These are phyloP conservation scores for Leccinellum albellum DNA, from an alignment of 768 basidiomycete genomes.

Conservation along the genomic window DNA sequence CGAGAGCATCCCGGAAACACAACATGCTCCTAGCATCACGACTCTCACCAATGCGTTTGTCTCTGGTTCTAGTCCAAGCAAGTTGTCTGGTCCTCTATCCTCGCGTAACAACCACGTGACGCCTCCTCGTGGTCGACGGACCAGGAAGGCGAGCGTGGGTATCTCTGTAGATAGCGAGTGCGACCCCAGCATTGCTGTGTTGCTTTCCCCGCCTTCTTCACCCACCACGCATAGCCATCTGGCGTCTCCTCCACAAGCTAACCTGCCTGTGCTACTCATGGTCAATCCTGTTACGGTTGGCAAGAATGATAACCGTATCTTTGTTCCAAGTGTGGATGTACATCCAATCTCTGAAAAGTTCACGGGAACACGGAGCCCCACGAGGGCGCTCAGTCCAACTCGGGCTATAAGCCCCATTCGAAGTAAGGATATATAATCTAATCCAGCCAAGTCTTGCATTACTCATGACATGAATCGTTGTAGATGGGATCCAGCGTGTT, in stretches of 20 bases:
- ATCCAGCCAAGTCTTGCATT: background rate
- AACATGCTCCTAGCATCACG: conserved; percentile 7
- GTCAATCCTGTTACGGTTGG: background rate
- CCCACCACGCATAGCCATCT: conserved; percentile 2
- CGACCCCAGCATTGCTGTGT: conserved; percentile 17
- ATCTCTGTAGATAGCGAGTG: background rate
- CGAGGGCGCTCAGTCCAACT: conserved; percentile 31
- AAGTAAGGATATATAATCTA: conserved; percentile 8
- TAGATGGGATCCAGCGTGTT: conserved; percentile 30
- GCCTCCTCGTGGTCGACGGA: conserved; percentile 18
- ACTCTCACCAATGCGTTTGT: conserved; percentile 10
- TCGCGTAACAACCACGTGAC: background rate
- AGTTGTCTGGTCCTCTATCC: background rate
- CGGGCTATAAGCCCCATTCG: conserved; percentile 28
- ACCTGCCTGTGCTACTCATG: background rate
- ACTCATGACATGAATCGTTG: conserved; percentile 4
- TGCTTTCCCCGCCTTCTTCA: conserved; percentile 26
- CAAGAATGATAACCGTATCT: background rate
- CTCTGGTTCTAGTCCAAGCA: conserved; percentile 1
- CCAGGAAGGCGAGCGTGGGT: conserved; percentile 9
- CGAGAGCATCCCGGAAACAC: background rate
- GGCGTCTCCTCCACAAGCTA: conserved; percentile 4
- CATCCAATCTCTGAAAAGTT: background rate
- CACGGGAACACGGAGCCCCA: conserved; percentile 9
- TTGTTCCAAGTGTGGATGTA: background rate